Percentiles rank a stretch among this genome's conserved stretches.
These are phyloP conservation scores for Loxodes magnus DNA, from an alignment of 73 alveolate genomes.

Conservation along the genomic window DNA sequence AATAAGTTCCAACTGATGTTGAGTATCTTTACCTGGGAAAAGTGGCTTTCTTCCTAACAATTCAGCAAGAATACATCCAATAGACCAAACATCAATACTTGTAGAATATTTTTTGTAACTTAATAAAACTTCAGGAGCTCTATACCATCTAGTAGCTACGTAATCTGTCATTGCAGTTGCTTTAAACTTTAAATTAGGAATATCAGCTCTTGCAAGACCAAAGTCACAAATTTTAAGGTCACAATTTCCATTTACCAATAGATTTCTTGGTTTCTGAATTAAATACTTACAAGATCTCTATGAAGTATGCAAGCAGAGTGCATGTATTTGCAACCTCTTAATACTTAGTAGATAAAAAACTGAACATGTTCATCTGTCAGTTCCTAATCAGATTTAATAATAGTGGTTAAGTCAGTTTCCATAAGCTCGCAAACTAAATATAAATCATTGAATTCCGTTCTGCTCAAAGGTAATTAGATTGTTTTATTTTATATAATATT, in stretches of 20 bases:
- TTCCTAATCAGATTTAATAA: slow-evolving; percentile 67
- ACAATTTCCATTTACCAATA: slow-evolving; percentile 69
- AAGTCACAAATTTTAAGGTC: slow-evolving; percentile 79
- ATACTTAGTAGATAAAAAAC: slow-evolving; percentile 60
- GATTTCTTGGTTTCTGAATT: slow-evolving; percentile 54
- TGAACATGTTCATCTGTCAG: slow-evolving; percentile 73
- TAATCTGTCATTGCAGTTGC: slow-evolving; percentile 41
- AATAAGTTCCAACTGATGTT: slow-evolving; percentile 71
- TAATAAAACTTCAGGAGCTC: slow-evolving; percentile 54
- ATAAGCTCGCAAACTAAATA: slow-evolving; percentile 75
- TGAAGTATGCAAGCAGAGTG: slow-evolving; percentile 74
- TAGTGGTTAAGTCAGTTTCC: slow-evolving; percentile 87
- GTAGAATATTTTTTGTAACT: slow-evolving; percentile 24
- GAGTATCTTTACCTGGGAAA: slow-evolving; percentile 76
- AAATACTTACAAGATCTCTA: slow-evolving; percentile 47
- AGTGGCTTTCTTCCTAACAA: slow-evolving; percentile 64
- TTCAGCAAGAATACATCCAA: slow-evolving; percentile 90
- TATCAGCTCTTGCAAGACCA: slow-evolving; percentile 52
- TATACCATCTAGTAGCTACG: slow-evolving; percentile 50
- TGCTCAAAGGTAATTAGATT: slow-evolving; percentile 31
- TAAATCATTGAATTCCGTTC: slow-evolving; percentile 50
- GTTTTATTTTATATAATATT: slow-evolving; percentile 38
- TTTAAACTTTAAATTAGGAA: slow-evolving; percentile 14
- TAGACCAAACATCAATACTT: slow-evolving; percentile 56
- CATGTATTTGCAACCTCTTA: slow-evolving; percentile 72